Percentiles rank a stretch among this genome's conserved stretches.
Conservation (phyloP, 176 grass and related monocot genomes). For the Puccinellia tenuiflora region DNA sequence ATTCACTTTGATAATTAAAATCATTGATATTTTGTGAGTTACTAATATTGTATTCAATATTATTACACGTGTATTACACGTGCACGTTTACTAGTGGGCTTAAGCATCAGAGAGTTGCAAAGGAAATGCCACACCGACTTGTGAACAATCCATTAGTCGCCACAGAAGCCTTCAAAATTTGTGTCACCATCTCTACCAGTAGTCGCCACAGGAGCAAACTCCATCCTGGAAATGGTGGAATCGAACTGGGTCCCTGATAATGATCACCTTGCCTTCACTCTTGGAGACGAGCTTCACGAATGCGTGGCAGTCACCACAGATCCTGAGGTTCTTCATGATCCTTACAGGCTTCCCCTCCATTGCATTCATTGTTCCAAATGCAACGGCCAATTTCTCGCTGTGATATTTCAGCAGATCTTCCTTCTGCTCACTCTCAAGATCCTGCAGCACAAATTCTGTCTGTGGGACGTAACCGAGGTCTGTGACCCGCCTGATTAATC, state of each 20-base stretch:
- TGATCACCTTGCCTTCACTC: slow-evolving; percentile 41
- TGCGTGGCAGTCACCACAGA: slow-evolving; percentile 64
- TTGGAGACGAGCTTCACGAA: slow-evolving; percentile 54
- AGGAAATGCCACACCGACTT: neutral
- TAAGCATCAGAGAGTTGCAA: neutral
- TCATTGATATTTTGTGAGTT: no score
- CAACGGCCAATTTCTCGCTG: slow-evolving; percentile 63
- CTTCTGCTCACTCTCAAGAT: slow-evolving; percentile 63
- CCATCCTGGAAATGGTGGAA: slow-evolving; percentile 72
- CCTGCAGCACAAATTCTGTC: slow-evolving; percentile 66
- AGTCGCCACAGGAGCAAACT: slow-evolving; percentile 65
- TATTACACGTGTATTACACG: no score
- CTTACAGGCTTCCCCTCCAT: slow-evolving; percentile 44
- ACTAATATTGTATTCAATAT: no score
- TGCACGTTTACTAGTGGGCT: no score
- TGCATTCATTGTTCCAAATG: slow-evolving; percentile 46
- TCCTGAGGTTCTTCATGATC: slow-evolving; percentile 74
- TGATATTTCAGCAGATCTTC: slow-evolving; percentile 64
- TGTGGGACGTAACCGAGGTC: slow-evolving; percentile 39
- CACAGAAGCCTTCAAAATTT: neutral
- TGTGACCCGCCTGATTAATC: slow-evolving; percentile 28
- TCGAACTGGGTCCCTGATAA: slow-evolving; percentile 59
- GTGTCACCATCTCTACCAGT: slow-evolving; percentile 37
- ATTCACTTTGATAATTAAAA: no score
- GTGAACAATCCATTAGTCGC: neutral